Evolutionary conservation across 805 yeast genomes (phyloP), one percentile per base, ranked within the genome.

Genomic region (Cyberlindnera mississippiensis): DNA sequence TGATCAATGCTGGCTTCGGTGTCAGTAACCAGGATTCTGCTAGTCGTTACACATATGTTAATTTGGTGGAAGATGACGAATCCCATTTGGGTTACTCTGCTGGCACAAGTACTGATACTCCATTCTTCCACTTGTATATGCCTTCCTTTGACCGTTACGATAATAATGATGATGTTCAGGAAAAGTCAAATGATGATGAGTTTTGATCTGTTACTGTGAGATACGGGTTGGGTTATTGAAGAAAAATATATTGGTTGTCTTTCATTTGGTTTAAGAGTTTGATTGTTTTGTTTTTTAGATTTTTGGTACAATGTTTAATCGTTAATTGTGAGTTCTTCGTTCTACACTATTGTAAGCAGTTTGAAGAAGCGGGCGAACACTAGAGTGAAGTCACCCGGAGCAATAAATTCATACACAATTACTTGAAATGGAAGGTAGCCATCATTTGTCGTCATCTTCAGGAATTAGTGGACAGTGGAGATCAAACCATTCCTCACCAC

Each of bases 1-100:
- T 90, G 51, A 59, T 83, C 33, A 75, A 78, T 52, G 80, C 81
- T 43, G 95, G 95, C 1, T 88, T 88, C 65, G 95, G 96, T 36
- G 67, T 75, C 15, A 91, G 91, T 30, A 36, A 29, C 13, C 67
- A 73, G 12, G 68, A 71, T 38, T 73, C 68, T 24, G 71, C 39
- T 12, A 42, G 44, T 34, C 43, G 40, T 26, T 40, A 37, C 16
- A 44, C 39, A 10, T 51, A 51, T 55, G 41, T 55, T 41, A 48
- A 61, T 44, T 14, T 62, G 50, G 32, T 43, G 11, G 29, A 44
- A 24, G 52, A 51, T 37, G 52, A 42, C 9, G 58, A 49, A 10
- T 57, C 37, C 60, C 62, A 15, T 51, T 44, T 48, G 18, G 68
- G 66, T 10, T 74, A 71, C 52, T 66, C 59, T 40, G 78, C 91